Conservation (phyloP, 495 filamentous ascomycete genomes). For the Niebla homalea region DNA sequence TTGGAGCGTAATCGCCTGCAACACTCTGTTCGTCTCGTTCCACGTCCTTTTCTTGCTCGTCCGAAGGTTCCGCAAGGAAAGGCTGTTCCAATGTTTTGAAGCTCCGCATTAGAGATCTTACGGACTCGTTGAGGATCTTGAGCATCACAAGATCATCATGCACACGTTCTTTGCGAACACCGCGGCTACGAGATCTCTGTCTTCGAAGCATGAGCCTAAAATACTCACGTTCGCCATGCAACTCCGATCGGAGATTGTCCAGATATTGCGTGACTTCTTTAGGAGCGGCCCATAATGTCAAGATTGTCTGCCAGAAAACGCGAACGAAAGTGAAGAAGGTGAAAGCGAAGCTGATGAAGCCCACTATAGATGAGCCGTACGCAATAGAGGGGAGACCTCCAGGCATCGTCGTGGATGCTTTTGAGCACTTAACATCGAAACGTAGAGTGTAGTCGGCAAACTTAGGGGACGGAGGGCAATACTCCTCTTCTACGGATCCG, state of each 20-base stretch:
- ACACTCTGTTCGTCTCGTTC: constrained; percentile 8
- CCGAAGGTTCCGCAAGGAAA: constrained; percentile 8
- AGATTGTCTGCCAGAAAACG: constrained; percentile 16
- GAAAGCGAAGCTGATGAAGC: constrained; percentile 17
- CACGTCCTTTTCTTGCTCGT: constrained; percentile 11
- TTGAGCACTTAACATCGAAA: too few relatives aligned
- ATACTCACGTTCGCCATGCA: constrained; percentile 15
- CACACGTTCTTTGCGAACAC: constrained; percentile 1
- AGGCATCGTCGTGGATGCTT: neutral
- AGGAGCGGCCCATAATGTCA: constrained; percentile 15
- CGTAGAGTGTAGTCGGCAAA: too few relatives aligned
- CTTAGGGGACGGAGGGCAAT: too few relatives aligned
- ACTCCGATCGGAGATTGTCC: constrained; percentile 13
- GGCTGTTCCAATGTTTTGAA: constrained; percentile 13
- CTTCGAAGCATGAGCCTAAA: constrained; percentile 15
- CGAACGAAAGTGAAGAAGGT: constrained; percentile 15
- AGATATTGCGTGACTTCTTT: constrained; percentile 9
- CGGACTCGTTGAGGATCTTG: constrained; percentile 11
- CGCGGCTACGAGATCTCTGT: constrained; percentile 10
- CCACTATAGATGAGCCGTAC: constrained; percentile 13
- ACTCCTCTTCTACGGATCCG: too few relatives aligned
- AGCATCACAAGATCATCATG: constrained; percentile 10
- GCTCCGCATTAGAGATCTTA: constrained; percentile 6
- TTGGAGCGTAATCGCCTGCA: constrained; percentile 8
- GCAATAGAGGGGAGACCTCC: constrained; percentile 8